phyloP scores from a whole-genome alignment of 257 asterid species.

The Capsicum rhomboideum region DNA sequence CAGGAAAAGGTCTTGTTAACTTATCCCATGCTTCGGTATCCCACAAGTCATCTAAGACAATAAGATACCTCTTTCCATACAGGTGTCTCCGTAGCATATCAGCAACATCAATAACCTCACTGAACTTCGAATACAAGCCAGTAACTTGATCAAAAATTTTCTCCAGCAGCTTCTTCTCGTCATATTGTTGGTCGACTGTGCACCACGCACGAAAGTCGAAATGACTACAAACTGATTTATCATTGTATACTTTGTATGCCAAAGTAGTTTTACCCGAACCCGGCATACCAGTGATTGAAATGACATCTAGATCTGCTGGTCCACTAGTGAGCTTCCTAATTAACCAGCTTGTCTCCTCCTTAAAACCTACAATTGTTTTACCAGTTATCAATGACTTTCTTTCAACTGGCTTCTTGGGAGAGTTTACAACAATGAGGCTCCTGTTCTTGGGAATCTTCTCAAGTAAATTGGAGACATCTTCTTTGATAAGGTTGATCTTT shows the following conservation, averaged over 20 bases:
- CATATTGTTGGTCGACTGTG: background rate
- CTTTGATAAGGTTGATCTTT: background rate
- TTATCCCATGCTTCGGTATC: slow-evolving; percentile 3
- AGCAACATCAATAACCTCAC: background rate
- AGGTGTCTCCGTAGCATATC: background rate
- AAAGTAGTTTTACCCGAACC: background rate
- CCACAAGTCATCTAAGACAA: slow-evolving; percentile 21
- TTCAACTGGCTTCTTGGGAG: background rate
- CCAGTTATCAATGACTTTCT: background rate
- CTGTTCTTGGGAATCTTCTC: background rate
- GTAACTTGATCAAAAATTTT: background rate
- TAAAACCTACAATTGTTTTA: background rate
- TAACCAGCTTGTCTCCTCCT: background rate
- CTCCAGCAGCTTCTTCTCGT: background rate
- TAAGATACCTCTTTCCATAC: slow-evolving; percentile 1
- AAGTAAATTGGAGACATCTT: background rate
- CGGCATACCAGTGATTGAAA: background rate
- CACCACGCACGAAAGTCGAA: slow-evolving; percentile 1
- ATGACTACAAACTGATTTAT: background rate
- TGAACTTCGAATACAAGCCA: background rate
- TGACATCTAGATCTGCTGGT: background rate
- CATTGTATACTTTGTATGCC: background rate
- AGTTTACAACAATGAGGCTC: background rate
- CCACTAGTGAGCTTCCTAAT: background rate
- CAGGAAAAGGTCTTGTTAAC: background rate